Percentiles rank a stretch among this genome's conserved stretches.
phyloP scores from a whole-genome alignment of 192 early-diverging fungal genomes.

The Anaeromyces robustus region DNA sequence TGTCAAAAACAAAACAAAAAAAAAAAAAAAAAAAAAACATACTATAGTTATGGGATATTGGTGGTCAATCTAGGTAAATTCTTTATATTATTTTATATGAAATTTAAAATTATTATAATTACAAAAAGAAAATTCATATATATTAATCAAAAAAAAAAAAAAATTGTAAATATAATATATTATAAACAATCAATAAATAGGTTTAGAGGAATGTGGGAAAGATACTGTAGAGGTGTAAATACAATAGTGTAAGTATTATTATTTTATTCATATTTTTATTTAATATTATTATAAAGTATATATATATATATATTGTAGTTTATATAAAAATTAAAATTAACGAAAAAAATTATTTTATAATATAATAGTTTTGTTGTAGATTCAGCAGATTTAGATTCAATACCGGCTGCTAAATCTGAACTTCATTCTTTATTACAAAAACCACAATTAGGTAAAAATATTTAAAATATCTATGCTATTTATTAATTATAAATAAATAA shows the following conservation, averaged over 20 bases:
- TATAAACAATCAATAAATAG: no score
- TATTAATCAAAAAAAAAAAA: no score
- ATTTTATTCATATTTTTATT: background rate
- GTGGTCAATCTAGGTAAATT: constrained; percentile 72
- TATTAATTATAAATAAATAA: no score
- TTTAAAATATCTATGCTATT: no score
- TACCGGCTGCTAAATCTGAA: constrained; percentile 83
- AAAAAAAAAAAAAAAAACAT: no score
- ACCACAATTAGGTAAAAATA: constrained; percentile 60
- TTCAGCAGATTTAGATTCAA: constrained; percentile 82
- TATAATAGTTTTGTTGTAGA: constrained; percentile 78
- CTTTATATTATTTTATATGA: background rate
- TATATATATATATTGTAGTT: no score
- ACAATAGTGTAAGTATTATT: constrained; percentile 70
- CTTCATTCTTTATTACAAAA: constrained; percentile 83
- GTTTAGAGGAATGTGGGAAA: constrained; percentile 91
- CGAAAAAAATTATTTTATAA: background rate
- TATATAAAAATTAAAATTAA: background rate
- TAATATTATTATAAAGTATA: no score
- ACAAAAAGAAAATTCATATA: no score
- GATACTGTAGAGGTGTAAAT: constrained; percentile 76
- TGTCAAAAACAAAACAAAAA: no score
- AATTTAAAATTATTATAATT: no score
- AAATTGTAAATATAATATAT: no score
- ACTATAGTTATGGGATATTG: constrained; percentile 99